A percentile compares a stretch with the other conserved stretches of the same genome.
Evolutionary conservation across 257 asterid species (phyloP).

Genomic region (Ajuga chamaepitys): DNA sequence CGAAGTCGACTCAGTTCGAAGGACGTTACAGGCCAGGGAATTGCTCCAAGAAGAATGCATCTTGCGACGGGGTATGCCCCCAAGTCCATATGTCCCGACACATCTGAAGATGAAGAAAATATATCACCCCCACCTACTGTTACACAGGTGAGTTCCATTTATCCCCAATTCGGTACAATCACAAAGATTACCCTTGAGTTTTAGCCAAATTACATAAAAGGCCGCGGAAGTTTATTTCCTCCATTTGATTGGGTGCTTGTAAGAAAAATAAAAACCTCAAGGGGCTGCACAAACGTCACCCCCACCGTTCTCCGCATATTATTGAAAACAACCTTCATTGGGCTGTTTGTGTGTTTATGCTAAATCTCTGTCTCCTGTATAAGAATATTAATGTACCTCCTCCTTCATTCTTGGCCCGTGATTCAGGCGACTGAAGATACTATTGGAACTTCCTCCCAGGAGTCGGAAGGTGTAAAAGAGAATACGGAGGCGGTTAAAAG

Average conservation of each 20-base stretch:
- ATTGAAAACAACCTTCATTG: too few relatives aligned
- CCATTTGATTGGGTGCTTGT: too few relatives aligned
- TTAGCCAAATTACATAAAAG: too few relatives aligned
- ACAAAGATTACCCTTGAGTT: too few relatives aligned
- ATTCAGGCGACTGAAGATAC: conserved; percentile 29
- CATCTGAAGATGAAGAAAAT: conserved; percentile 8
- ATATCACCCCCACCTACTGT: conserved; percentile 11
- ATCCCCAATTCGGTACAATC: background rate
- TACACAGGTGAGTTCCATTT: conserved; percentile 24
- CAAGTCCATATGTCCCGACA: background rate
- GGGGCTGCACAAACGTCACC: too few relatives aligned
- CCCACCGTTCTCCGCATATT: too few relatives aligned
- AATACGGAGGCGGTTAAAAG: conserved; percentile 7
- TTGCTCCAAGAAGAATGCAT: conserved; percentile 50
- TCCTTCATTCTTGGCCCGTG: background rate
- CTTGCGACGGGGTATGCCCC: conserved; percentile 14
- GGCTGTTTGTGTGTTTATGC: too few relatives aligned
- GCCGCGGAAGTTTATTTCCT: too few relatives aligned
- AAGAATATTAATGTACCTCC: background rate
- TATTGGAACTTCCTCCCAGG: background rate
- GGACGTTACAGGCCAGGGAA: conserved; percentile 35
- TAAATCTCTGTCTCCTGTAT: background rate
- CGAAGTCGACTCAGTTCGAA: conserved; percentile 13
- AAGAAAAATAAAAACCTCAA: too few relatives aligned
- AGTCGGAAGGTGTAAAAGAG: conserved; percentile 8